Percentiles rank a stretch among this genome's conserved stretches.
These are phyloP conservation scores for Tetrapisispora nanseiensis DNA, from an alignment of 805 yeast species.

Conservation along the genomic window DNA sequence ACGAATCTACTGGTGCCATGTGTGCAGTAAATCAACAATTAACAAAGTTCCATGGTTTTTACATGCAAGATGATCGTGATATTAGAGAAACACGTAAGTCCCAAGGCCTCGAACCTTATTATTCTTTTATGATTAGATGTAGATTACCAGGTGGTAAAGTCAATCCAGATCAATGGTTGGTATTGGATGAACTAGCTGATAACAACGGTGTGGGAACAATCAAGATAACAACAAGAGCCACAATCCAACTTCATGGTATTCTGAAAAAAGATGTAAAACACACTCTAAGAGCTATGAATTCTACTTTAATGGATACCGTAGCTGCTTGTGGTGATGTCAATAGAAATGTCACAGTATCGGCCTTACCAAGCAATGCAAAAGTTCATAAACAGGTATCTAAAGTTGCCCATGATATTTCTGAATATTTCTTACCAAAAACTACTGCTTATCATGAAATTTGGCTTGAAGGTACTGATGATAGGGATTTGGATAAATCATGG, in stretches of 20 bases:
- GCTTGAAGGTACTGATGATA: conserved; percentile 76
- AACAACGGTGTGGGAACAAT: conserved; percentile 85
- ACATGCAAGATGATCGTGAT: conserved; percentile 98
- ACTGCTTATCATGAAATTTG: conserved; percentile 96
- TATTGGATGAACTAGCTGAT: conserved; percentile 72
- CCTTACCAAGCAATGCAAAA: conserved; percentile 77
- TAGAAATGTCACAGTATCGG: conserved; percentile 88
- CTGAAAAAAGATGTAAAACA: conserved; percentile 84
- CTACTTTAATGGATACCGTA: conserved; percentile 82
- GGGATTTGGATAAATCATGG: conserved; percentile 56
- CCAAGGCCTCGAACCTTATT: conserved; percentile 90
- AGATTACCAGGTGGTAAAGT: conserved; percentile 91
- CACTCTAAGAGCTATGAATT: conserved; percentile 85
- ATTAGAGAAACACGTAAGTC: conserved; percentile 85
- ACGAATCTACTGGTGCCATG: conserved; percentile 82
- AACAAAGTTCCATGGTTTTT: conserved; percentile 95
- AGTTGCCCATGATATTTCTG: conserved; percentile 58
- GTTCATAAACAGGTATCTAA: conserved; percentile 67
- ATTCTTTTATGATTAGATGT: conserved; percentile 93
- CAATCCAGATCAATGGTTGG: conserved; percentile 80
- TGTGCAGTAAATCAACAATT: conserved; percentile 85
- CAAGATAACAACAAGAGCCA: conserved; percentile 92
- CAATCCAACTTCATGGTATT: conserved; percentile 92
- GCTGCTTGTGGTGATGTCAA: conserved; percentile 99
- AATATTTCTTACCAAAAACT: conserved; percentile 77